Percentiles rank a stretch among this genome's conserved stretches.
Conservation (phyloP, 805 yeast genomes). For the Blastobotrys muscicola region DNA sequence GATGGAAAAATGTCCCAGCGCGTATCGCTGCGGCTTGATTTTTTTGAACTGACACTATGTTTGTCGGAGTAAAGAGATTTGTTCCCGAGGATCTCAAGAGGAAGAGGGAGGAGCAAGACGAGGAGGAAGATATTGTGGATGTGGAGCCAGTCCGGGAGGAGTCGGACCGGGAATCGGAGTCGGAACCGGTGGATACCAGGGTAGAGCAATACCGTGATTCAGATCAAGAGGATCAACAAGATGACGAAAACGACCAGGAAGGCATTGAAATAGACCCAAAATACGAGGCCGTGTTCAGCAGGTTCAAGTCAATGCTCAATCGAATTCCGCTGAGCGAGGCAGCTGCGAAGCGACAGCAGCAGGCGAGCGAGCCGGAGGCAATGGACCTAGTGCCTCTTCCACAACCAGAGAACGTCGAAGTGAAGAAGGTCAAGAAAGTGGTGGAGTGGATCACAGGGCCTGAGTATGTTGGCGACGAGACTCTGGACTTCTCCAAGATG, state of each 20-base stretch:
- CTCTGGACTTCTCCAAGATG: slow-evolving; percentile 42
- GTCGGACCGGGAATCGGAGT: neutral
- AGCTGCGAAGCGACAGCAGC: slow-evolving; percentile 13
- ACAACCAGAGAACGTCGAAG: slow-evolving; percentile 58
- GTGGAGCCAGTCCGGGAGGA: neutral
- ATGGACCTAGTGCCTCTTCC: slow-evolving; percentile 62
- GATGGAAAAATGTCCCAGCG: neutral
- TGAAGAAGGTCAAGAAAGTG: slow-evolving; percentile 34
- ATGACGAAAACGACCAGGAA: slow-evolving; percentile 9
- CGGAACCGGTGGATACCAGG: neutral
- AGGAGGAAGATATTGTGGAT: slow-evolving; percentile 11
- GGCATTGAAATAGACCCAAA: slow-evolving; percentile 26
- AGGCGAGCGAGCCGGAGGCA: slow-evolving; percentile 14
- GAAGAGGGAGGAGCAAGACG: slow-evolving; percentile 11
- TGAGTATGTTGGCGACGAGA: slow-evolving; percentile 38
- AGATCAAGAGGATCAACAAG: slow-evolving; percentile 4
- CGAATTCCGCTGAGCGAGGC: slow-evolving; percentile 11
- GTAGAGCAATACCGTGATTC: neutral
- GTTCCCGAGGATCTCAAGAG: neutral
- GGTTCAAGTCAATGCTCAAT: slow-evolving; percentile 32
- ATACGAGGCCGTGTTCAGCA: slow-evolving; percentile 42
- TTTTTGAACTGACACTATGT: neutral
- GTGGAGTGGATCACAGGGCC: slow-evolving; percentile 58
- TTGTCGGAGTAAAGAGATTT: slow-evolving; percentile 8
- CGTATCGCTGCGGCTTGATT: neutral